These are phyloP conservation scores for Bimuria novae-zelandiae DNA, from an alignment of 2,329 filamentous ascomycete genomes.

Conservation along the genomic window DNA sequence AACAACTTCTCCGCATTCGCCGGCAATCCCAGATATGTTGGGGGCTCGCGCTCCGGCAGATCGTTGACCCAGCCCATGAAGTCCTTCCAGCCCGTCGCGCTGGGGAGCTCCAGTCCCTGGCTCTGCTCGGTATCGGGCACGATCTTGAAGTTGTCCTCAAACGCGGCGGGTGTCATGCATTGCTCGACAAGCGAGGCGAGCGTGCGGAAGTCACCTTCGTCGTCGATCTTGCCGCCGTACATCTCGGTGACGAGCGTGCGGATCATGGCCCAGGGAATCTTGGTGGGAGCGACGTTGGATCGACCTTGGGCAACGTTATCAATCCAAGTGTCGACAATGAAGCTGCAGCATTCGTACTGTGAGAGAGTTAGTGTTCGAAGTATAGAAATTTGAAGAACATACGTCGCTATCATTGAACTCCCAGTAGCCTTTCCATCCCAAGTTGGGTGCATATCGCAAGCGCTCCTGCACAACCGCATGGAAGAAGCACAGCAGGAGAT, in stretches of 20 bases:
- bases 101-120: slow-evolving; percentile 72
- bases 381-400: slow-evolving; percentile 54
- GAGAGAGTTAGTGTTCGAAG: slow-evolving; percentile 33
- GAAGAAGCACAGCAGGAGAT: slow-evolving; percentile 88
- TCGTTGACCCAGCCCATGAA: slow-evolving; percentile 91
- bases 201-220: slow-evolving; percentile 79
- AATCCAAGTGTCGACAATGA: slow-evolving; percentile 95
- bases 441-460: slow-evolving; percentile 86
- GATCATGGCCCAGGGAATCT: slow-evolving; percentile 96
- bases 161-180: slow-evolving; percentile 84
- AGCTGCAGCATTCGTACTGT: slow-evolving; percentile 94
- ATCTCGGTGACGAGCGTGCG: slow-evolving; percentile 89
- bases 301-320: slow-evolving; percentile 80
- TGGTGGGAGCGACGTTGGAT: slow-evolving; percentile 89
- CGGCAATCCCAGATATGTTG: slow-evolving; percentile 90
- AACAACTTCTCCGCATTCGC: slow-evolving; percentile 96
- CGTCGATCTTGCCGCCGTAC: slow-evolving; percentile 96
- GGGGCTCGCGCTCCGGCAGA: slow-evolving; percentile 92
- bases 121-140: slow-evolving; percentile 65
- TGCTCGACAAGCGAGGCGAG: slow-evolving; percentile 74
- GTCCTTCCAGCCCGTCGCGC: slow-evolving; percentile 79
- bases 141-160: slow-evolving; percentile 89
- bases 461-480: slow-evolving; percentile 96
- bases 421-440: slow-evolving; percentile 99
- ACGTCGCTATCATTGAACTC: slow-evolving; percentile 99